Percentiles rank a stretch among this genome's conserved stretches.
Conservation (phyloP, 768 basidiomycete species). For the Suillus placidus region DNA sequence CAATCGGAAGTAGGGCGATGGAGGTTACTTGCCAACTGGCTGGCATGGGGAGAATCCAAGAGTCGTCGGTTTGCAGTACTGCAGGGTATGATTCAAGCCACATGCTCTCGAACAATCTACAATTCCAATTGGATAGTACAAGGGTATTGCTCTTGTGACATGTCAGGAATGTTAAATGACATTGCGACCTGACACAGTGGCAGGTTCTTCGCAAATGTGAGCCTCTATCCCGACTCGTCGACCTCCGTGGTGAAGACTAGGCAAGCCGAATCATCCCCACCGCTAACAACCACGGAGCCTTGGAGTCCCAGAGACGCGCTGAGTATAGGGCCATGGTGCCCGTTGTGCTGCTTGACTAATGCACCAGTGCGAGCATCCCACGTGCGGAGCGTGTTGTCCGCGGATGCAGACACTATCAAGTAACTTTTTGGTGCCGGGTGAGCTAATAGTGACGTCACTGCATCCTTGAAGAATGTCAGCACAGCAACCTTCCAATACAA, state of each 20-base stretch:
- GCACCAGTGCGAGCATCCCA: constrained; percentile 92
- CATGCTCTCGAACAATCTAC: neutral
- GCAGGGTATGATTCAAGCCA: neutral
- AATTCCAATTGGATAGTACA: neutral
- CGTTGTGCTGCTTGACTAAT: constrained; percentile 77
- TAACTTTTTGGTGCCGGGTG: constrained; percentile 77
- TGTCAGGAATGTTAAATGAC: neutral
- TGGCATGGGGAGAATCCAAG: neutral
- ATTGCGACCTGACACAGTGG: neutral
- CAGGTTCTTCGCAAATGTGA: neutral
- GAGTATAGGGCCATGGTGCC: constrained; percentile 79
- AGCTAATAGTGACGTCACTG: constrained; percentile 77
- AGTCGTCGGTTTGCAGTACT: neutral
- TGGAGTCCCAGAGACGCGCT: constrained; percentile 70
- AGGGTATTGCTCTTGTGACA: neutral
- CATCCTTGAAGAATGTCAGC: constrained; percentile 56
- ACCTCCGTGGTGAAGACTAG: constrained; percentile 75
- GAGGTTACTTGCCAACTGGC: neutral
- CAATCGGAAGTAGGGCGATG: neutral
- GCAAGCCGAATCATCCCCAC: constrained; percentile 87
- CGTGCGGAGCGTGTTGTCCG: constrained; percentile 83
- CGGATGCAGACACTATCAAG: constrained; percentile 82
- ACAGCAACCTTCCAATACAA: neutral
- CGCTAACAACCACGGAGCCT: constrained; percentile 80
- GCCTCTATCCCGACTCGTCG: constrained; percentile 16